phyloP scores from a whole-genome alignment of 129 eudicot species.

The Artemisia annua region DNA sequence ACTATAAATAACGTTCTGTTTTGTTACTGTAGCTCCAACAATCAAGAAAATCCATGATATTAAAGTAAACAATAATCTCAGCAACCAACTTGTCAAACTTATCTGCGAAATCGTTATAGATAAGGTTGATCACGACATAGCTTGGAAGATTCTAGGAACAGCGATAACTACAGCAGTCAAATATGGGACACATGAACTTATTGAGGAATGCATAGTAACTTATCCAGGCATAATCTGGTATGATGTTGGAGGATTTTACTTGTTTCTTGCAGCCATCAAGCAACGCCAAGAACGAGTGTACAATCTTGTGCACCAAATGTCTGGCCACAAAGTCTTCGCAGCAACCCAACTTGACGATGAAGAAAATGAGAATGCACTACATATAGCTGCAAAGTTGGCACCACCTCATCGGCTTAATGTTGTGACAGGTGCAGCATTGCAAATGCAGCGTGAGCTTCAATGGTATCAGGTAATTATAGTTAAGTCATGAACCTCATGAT shows the following conservation, averaged over 20 bases:
- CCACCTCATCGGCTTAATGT: constrained; percentile 36
- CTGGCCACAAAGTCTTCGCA: no score
- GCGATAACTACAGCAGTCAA: not conserved
- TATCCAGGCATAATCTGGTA: constrained; percentile 18
- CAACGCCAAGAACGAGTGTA: constrained; percentile 15
- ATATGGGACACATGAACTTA: constrained; percentile 7
- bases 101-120: constrained; percentile 6
- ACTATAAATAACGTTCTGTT: not conserved
- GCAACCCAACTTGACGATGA: not conserved
- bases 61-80: not conserved
- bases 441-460: constrained; percentile 1
- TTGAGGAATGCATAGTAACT: constrained; percentile 9
- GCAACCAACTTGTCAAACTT: not conserved
- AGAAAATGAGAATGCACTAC: constrained; percentile 25
- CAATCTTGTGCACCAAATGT: not conserved
- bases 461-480: constrained; percentile 11
- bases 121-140: not conserved
- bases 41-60: constrained; percentile 9
- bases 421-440: constrained; percentile 38
- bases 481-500: no score
- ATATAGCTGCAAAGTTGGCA: constrained; percentile 41
- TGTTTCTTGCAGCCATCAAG: constrained; percentile 13
- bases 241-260: not conserved
- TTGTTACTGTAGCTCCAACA: not conserved
- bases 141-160: constrained; percentile 13